Conservation (phyloP, 805 yeast genomes). For the Monosporozyma unispora region DNA sequence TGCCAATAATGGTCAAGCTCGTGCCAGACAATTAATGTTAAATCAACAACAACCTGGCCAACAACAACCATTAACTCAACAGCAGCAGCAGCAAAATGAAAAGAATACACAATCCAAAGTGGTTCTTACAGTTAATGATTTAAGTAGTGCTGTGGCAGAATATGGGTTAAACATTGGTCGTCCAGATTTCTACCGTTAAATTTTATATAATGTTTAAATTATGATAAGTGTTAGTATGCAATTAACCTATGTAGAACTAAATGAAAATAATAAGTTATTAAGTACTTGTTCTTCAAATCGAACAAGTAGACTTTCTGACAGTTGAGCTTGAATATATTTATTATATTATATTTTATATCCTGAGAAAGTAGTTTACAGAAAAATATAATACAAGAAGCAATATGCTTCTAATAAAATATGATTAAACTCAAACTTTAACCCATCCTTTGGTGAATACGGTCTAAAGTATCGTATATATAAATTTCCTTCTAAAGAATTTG, state of each 20-base stretch:
- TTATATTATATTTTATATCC: too few species aligned
- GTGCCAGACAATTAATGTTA: conserved; percentile 69
- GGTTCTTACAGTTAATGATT: conserved; percentile 85
- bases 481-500: too few species aligned
- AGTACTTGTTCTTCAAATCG: too few species aligned
- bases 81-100: conserved; percentile 38
- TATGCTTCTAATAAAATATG: too few species aligned
- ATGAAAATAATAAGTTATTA: not conserved
- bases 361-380: too few species aligned
- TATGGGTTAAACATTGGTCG: conserved; percentile 84
- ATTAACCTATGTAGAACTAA: not conserved
- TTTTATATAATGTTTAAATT: not conserved
- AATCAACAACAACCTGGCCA: conserved; percentile 47
- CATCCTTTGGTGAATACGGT: too few species aligned
- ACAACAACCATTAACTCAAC: conserved; percentile 28
- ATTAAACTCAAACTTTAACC: too few species aligned
- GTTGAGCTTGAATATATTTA: too few species aligned
- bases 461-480: too few species aligned
- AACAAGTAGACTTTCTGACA: too few species aligned
- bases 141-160: conserved; percentile 86
- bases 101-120: conserved; percentile 51
- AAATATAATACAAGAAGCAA: too few species aligned
- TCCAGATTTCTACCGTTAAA: conserved; percentile 85
- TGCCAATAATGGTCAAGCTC: conserved; percentile 74
- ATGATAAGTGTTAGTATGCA: not conserved